A percentile compares a stretch with the other conserved stretches of the same genome.
phyloP scores from a whole-genome alignment of 805 yeast genomes.

The Teunomyces stri region DNA sequence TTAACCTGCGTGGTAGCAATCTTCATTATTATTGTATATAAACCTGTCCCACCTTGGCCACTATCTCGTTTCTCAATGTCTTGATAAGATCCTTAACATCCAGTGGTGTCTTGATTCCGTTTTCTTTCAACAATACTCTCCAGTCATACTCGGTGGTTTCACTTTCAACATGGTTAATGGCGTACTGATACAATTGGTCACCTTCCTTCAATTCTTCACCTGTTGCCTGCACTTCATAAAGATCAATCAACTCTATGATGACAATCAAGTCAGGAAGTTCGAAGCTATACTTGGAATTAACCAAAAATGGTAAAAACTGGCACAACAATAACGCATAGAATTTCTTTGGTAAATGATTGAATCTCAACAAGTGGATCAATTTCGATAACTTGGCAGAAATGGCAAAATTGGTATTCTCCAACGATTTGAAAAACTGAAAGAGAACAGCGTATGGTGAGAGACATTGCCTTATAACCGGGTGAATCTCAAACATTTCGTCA shows the following conservation, averaged over 20 bases:
- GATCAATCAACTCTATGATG: conserved; percentile 39
- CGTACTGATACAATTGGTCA: conserved; percentile 29
- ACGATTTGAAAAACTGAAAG: conserved; percentile 43
- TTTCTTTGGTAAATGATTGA: conserved; percentile 45
- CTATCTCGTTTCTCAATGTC: conserved; percentile 30
- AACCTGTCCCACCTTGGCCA: conserved; percentile 32
- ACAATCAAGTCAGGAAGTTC: conserved; percentile 31
- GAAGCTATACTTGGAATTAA: conserved; percentile 10
- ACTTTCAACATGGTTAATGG: conserved; percentile 21
- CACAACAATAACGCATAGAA: conserved; percentile 48
- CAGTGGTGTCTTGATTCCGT: conserved; percentile 20
- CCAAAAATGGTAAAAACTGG: conserved; percentile 46
- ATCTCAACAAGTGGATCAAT: conserved; percentile 48
- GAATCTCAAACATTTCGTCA: conserved; percentile 34
- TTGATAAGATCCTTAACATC: conserved; percentile 24
- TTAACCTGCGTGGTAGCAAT: not conserved
- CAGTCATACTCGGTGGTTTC: conserved; percentile 31
- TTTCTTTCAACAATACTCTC: conserved; percentile 25
- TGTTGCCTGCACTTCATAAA: conserved; percentile 25
- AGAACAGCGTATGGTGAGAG: conserved; percentile 71
- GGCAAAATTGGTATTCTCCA: conserved; percentile 12
- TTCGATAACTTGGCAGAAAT: conserved; percentile 40
- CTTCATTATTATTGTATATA: conserved; percentile 21
- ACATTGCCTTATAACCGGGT: conserved; percentile 64
- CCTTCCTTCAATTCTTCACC: conserved; percentile 26